phyloP scores from a whole-genome alignment of 2,329 filamentous ascomycete genomes.

The Coniella lustricola region DNA sequence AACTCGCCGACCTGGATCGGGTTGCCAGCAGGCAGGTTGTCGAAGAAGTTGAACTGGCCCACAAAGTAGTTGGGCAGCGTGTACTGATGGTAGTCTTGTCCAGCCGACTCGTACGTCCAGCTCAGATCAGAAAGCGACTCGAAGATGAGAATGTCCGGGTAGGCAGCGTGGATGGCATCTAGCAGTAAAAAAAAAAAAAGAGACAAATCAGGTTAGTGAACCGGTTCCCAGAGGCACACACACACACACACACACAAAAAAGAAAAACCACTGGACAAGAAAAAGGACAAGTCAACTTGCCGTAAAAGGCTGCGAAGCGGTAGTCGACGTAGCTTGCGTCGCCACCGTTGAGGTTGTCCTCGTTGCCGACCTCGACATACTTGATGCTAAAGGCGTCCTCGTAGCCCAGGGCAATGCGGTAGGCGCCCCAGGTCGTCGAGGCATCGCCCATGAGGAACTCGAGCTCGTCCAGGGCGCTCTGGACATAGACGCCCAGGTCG shows the following conservation, averaged over 20 bases:
- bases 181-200: background rate
- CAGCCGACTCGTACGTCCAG: slow-evolving; percentile 19
- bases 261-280: too few species aligned
- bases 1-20: slow-evolving; percentile 31
- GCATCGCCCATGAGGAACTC: slow-evolving; percentile 42
- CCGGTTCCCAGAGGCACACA: too few species aligned
- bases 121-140: slow-evolving; percentile 7
- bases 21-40: slow-evolving; percentile 29
- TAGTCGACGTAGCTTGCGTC: slow-evolving; percentile 27
- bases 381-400: slow-evolving; percentile 42
- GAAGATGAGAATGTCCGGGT: slow-evolving; percentile 14
- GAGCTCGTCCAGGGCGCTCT: slow-evolving; percentile 43
- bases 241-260: too few species aligned
- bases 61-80: slow-evolving; percentile 26
- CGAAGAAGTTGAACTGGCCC: slow-evolving; percentile 29
- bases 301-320: slow-evolving; percentile 40
- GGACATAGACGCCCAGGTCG: slow-evolving; percentile 37
- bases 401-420: slow-evolving; percentile 42
- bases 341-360: slow-evolving; percentile 40
- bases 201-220: slow-evolving; percentile 24
- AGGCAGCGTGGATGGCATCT: slow-evolving; percentile 17
- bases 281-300: too few species aligned
- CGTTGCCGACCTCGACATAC: slow-evolving; percentile 48
- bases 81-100: slow-evolving; percentile 31
- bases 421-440: slow-evolving; percentile 37